A percentile compares a stretch with the other conserved stretches of the same genome.
These are phyloP conservation scores for Pseudogymnoascus sp. DNA, from an alignment of 2,329 filamentous ascomycete genomes.

Conservation along the genomic window DNA sequence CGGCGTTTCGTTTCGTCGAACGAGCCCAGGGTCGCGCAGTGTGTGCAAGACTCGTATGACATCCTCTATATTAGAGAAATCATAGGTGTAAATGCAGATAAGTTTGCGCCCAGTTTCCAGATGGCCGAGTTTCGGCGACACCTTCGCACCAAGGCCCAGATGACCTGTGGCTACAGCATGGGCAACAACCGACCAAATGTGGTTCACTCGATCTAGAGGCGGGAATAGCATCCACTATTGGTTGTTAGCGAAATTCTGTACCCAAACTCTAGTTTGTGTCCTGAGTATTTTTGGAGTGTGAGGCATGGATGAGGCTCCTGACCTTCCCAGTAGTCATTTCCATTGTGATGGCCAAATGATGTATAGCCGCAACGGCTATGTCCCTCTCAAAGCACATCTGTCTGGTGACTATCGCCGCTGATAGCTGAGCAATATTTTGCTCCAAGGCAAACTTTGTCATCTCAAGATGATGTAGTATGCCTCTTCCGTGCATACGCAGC, in stretches of 20 bases:
- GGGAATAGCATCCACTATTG: constrained; percentile 70
- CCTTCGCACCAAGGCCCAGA: constrained; percentile 68
- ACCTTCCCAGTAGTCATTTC: constrained; percentile 63
- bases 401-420: constrained; percentile 9
- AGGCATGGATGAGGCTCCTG: constrained; percentile 14
- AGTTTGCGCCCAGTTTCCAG: constrained; percentile 43
- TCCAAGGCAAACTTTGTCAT: constrained; percentile 42
- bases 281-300: neutral
- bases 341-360: constrained; percentile 52
- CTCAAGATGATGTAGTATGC: constrained; percentile 29
- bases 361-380: constrained; percentile 48
- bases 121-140: constrained; percentile 50
- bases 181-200: constrained; percentile 60
- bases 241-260: neutral
- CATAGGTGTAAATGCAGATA: constrained; percentile 71
- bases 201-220: constrained; percentile 46
- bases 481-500: constrained; percentile 4
- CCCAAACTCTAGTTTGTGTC: neutral
- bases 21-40: constrained; percentile 56
- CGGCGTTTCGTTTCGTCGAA: constrained; percentile 32
- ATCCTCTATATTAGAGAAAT: constrained; percentile 65
- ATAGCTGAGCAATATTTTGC: constrained; percentile 31
- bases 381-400: constrained; percentile 30
- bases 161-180: constrained; percentile 60
- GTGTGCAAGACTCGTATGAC: constrained; percentile 59